Evolutionary conservation across 225 moss, liverwort and hornwort genomes (phyloP), one percentile per base, ranked within the genome.

Genomic region (Takakia lepidozioides): DNA sequence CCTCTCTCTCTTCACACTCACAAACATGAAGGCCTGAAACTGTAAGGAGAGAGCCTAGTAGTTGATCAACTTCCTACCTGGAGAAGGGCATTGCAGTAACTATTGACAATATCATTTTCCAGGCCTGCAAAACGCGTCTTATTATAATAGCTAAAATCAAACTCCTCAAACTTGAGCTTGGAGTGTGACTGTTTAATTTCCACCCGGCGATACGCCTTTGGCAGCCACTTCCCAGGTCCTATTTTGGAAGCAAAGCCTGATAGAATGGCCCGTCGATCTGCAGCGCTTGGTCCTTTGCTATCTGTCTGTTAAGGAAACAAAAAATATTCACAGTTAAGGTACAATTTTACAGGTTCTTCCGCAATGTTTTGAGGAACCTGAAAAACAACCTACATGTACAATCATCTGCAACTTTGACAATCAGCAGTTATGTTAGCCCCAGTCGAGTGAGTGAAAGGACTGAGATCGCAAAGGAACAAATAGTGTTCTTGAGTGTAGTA

Each of bases 111-210:
- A 28, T 82, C 81, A 52, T 82, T 82, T 64, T 82, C 81, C 63
- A 82, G 60, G 54, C 81, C 81, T 49, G 81, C 73, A 66, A 82
- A 82, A 45, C 62, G 76, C 43, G 81, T 82, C 75, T 82, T 82
- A 40, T 82, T 82, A 42, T 82, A 82, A 35, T 82, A 82, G 44
- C 81, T 82, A 55, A 82, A 82, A 54, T 82, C 81, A 52, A 82
- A 82, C 50, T 82, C 81, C 63, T 82, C 81, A 61, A 69, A 82
- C 46, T 69, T 82, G 38, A 77, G 69, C 72, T 81, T 81, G 29
- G 51, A 76, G 49, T 81, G 81, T 3, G 81, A 76, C 53, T 72
- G 81, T 49, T 82, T 82, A 37, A 76, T 76, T 73, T 82, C 81
- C 45, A 82, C 81, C 43, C 66, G 76, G 32, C 81, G 72, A 30